Conservation (phyloP, 83 land plant genomes). For the Diphasiastrum complanatum region DNA sequence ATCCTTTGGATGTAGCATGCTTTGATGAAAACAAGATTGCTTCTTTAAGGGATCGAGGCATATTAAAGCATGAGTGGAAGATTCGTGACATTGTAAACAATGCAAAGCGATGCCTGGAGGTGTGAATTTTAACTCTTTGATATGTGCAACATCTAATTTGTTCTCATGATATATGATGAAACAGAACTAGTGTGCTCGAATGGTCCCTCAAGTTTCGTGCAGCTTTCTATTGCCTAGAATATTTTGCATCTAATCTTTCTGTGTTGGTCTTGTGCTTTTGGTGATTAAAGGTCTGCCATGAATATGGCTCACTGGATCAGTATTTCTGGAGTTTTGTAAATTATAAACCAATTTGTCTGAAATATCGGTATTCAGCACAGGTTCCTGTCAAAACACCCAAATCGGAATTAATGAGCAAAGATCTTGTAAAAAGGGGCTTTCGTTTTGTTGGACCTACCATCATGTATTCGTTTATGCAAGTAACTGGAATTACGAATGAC, state of each 20-base stretch:
- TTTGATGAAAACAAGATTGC: neutral
- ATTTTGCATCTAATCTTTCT: too few species aligned
- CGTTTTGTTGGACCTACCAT: conserved; percentile 11
- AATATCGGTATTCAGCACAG: neutral
- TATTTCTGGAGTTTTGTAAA: conserved; percentile 18
- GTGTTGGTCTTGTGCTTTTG: neutral
- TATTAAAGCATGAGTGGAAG: conserved; percentile 10
- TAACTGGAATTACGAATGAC: conserved; percentile 17
- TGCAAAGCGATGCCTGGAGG: conserved; percentile 14
- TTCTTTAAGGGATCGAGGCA: neutral
- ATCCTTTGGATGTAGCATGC: conserved; percentile 4
- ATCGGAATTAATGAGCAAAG: conserved; percentile 22
- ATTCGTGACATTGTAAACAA: conserved; percentile 7
- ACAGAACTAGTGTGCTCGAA: neutral
- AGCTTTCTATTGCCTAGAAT: too few species aligned
- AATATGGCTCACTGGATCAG: conserved; percentile 11
- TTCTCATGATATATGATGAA: neutral
- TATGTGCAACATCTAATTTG: neutral
- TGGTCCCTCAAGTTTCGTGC: too few species aligned
- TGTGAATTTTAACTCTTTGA: too few species aligned
- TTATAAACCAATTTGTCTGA: conserved; percentile 1
- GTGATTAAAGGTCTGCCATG: neutral
- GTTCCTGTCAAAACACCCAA: conserved; percentile 9
- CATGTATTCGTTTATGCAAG: conserved; percentile 21
- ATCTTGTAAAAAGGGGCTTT: conserved; percentile 12